Percentiles rank a stretch among this genome's conserved stretches.
Evolutionary conservation across 331 rosid species (phyloP).

Genomic region (Rosa hybrid): DNA sequence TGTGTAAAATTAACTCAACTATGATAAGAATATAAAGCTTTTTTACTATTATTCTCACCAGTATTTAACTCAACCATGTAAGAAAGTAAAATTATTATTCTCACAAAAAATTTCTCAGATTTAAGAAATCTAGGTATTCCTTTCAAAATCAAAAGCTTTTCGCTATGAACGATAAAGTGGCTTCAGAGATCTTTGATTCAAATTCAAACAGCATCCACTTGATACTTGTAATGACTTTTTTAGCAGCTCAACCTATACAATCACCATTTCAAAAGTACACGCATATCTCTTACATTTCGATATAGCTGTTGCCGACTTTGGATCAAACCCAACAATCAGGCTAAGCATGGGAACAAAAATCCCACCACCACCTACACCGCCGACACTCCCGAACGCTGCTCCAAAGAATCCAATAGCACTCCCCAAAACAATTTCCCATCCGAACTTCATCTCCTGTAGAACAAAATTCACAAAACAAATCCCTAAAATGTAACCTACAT

Average conservation of each 20-base stretch:
- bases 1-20: neutral
- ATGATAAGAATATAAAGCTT: too few species aligned
- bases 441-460: slow-evolving; percentile 78
- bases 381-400: slow-evolving; percentile 93
- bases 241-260: neutral
- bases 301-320: slow-evolving; percentile 86
- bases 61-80: neutral
- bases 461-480: slow-evolving; percentile 5
- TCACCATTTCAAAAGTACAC: neutral
- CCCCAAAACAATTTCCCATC: slow-evolving; percentile 76
- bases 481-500: too few species aligned
- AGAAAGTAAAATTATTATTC: neutral
- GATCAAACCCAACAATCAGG: slow-evolving; percentile 82
- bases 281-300: slow-evolving; percentile 64
- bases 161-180: neutral
- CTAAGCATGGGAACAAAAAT: slow-evolving; percentile 95
- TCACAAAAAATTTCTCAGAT: neutral
- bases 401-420: slow-evolving; percentile 74
- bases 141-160: neutral
- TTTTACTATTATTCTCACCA: neutral
- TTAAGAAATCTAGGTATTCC: neutral
- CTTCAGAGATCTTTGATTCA: neutral
- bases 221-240: neutral
- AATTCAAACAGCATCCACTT: neutral
- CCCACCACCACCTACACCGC: slow-evolving; percentile 99